Evolutionary conservation across 306 rosid genomes (phyloP).

Genomic region (Heteromeles arbutifolia): DNA sequence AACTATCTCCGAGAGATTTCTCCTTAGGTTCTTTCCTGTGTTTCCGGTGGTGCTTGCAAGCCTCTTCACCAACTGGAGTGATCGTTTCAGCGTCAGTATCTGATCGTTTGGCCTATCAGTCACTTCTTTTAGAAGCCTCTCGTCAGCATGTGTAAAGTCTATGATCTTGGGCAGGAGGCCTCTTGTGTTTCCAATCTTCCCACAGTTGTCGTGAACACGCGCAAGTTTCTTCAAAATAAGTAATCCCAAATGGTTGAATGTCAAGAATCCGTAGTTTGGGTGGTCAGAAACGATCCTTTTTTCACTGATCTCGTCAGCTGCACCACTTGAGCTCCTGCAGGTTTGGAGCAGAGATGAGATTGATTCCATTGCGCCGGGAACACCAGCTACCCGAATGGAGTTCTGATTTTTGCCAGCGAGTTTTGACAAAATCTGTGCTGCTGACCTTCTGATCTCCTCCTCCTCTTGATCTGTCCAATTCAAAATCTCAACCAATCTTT

Average conservation of each 20-base stretch:
- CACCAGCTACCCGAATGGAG: constrained; percentile 73
- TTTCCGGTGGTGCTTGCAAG: constrained; percentile 69
- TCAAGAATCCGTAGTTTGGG: constrained; percentile 61
- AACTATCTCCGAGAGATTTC: constrained; percentile 78
- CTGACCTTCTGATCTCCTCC: constrained; percentile 69
- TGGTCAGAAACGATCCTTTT: constrained; percentile 45
- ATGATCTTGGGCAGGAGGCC: constrained; percentile 82
- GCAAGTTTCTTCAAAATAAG: constrained; percentile 77
- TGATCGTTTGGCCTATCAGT: constrained; percentile 34
- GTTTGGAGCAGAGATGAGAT: constrained; percentile 74
- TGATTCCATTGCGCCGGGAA: constrained; percentile 93
- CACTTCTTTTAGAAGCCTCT: constrained; percentile 51
- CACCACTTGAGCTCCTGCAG: constrained; percentile 42
- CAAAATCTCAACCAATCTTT: constrained; percentile 86
- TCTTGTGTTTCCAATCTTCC: constrained; percentile 88
- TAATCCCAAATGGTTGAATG: constrained; percentile 77
- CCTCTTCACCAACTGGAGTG: constrained; percentile 85
- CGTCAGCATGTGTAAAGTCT: constrained; percentile 69
- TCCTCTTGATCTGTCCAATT: constrained; percentile 83
- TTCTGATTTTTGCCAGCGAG: constrained; percentile 85
- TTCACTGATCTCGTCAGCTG: constrained; percentile 76
- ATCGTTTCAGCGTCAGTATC: constrained; percentile 59
- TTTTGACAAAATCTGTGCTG: constrained; percentile 72
- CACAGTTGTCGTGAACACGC: constrained; percentile 80
- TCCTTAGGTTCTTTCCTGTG: constrained; percentile 63